Conservation (phyloP, 805 yeast species). For the Saccharomyces eubayanus region DNA sequence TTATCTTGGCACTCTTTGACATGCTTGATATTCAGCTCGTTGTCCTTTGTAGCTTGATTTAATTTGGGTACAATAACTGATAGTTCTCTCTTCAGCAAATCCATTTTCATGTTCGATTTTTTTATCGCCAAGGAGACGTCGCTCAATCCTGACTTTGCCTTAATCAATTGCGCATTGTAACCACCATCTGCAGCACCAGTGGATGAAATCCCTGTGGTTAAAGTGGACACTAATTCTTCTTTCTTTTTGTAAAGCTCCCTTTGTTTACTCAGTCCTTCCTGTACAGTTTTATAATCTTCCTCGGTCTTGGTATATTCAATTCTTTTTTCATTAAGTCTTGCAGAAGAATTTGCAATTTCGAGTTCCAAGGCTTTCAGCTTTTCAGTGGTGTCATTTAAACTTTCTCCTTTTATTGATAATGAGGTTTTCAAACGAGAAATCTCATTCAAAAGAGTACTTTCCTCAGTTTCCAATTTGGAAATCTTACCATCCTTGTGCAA, state of each 20-base stretch:
- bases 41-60: constrained; percentile 41
- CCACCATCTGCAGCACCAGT: constrained; percentile 71
- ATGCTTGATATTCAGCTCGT: constrained; percentile 36
- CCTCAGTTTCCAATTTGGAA: constrained; percentile 50
- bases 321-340: constrained; percentile 29
- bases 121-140: constrained; percentile 48
- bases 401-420: constrained; percentile 48
- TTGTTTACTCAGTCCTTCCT: constrained; percentile 36
- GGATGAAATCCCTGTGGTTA: constrained; percentile 84
- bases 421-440: constrained; percentile 63
- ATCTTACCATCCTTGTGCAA: constrained; percentile 51
- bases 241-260: constrained; percentile 46
- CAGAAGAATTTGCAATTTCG: constrained; percentile 31
- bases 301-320: constrained; percentile 37
- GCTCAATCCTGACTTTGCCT: constrained; percentile 48
- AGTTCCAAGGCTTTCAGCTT: constrained; percentile 18
- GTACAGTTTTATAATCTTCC: constrained; percentile 37
- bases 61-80: constrained; percentile 40
- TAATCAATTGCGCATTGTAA: constrained; percentile 61
- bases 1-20: constrained; percentile 34
- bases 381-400: constrained; percentile 33
- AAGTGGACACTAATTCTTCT: constrained; percentile 71
- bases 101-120: constrained; percentile 49
- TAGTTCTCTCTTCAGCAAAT: constrained; percentile 48
- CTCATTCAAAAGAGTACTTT: constrained; percentile 50